These are phyloP conservation scores for Termitomyces sp. DNA, from an alignment of 768 basidiomycete genomes.

Conservation along the genomic window DNA sequence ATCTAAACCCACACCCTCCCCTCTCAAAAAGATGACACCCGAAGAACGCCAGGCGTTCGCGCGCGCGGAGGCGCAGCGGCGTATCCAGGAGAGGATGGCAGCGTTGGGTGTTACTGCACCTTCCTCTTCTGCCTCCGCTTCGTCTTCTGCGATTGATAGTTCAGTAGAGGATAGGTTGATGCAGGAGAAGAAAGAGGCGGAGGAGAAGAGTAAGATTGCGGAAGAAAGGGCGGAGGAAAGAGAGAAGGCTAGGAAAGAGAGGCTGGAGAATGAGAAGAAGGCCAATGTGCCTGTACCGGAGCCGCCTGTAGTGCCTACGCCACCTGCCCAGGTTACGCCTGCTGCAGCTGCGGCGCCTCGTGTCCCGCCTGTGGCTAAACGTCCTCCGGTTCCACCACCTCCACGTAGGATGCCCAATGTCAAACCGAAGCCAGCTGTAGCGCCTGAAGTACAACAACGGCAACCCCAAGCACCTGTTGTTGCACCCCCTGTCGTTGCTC, in stretches of 20 bases:
- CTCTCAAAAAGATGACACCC: constrained; percentile 73
- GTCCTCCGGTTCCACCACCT: constrained; percentile 33
- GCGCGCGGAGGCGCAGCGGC: constrained; percentile 72
- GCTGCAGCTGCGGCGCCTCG: constrained; percentile 7
- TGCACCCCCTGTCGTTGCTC: background rate
- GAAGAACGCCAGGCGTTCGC: constrained; percentile 79
- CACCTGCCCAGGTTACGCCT: constrained; percentile 22
- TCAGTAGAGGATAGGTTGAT: constrained; percentile 81
- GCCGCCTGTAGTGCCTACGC: constrained; percentile 31
- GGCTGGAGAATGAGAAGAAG: constrained; percentile 72
- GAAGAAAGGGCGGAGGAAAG: constrained; percentile 80
- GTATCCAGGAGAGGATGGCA: constrained; percentile 80
- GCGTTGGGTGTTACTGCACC: constrained; percentile 69
- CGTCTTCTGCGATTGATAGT: constrained; percentile 47
- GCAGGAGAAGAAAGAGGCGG: constrained; percentile 86
- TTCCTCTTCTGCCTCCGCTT: constrained; percentile 28
- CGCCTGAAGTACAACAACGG: background rate
- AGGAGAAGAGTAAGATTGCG: constrained; percentile 72
- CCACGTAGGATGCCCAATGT: constrained; percentile 4
- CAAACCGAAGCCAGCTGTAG: constrained; percentile 7
- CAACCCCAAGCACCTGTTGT: background rate
- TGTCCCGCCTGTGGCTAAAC: constrained; percentile 18
- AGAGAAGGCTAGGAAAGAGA: constrained; percentile 63
- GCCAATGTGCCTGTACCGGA: constrained; percentile 30
- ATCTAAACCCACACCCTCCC: constrained; percentile 48